These are phyloP conservation scores for Lineolata rhizophorae DNA, from an alignment of 495 filamentous ascomycete genomes.

Conservation along the genomic window DNA sequence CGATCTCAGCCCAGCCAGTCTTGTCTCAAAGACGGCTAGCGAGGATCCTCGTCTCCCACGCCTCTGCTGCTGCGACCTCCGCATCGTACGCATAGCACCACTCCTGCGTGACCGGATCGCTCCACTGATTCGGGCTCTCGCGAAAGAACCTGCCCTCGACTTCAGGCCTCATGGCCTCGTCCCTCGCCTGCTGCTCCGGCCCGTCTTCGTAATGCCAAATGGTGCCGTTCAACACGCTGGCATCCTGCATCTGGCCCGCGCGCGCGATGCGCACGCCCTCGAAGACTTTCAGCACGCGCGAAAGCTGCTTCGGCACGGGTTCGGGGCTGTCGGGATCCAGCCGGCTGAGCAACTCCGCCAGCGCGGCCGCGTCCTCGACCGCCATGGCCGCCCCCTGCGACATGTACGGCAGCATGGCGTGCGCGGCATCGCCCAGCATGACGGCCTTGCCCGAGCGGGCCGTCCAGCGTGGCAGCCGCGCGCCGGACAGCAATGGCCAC, in stretches of 20 bases:
- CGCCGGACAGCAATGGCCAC: slow-evolving; percentile 21
- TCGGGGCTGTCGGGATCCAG: not conserved
- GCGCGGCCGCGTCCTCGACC: slow-evolving; percentile 17
- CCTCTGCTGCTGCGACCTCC: too few relatives aligned
- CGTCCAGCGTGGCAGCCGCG: slow-evolving; percentile 18
- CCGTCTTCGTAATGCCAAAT: slow-evolving; percentile 27
- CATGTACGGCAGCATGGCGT: slow-evolving; percentile 29
- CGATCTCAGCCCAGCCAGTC: too few relatives aligned
- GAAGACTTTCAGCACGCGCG: slow-evolving; percentile 8
- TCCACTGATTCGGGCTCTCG: slow-evolving; percentile 28
- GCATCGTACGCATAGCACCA: slow-evolving; percentile 28
- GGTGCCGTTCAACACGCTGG: slow-evolving; percentile 13
- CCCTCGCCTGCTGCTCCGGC: slow-evolving; percentile 20
- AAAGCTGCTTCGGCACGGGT: slow-evolving; percentile 1
- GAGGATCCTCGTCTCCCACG: too few relatives aligned
- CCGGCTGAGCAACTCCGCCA: slow-evolving; percentile 10
- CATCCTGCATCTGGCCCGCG: slow-evolving; percentile 12
- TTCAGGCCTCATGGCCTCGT: slow-evolving; percentile 21
- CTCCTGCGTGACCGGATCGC: slow-evolving; percentile 22
- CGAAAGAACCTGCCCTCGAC: slow-evolving; percentile 11
- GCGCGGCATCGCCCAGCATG: slow-evolving; percentile 27
- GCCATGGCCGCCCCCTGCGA: slow-evolving; percentile 27
- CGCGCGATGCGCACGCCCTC: slow-evolving; percentile 9
- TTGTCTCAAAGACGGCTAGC: too few relatives aligned
- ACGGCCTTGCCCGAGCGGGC: slow-evolving; percentile 15